phyloP scores from a whole-genome alignment of 495 filamentous ascomycete genomes.

The Aspergillus nanangensis region DNA sequence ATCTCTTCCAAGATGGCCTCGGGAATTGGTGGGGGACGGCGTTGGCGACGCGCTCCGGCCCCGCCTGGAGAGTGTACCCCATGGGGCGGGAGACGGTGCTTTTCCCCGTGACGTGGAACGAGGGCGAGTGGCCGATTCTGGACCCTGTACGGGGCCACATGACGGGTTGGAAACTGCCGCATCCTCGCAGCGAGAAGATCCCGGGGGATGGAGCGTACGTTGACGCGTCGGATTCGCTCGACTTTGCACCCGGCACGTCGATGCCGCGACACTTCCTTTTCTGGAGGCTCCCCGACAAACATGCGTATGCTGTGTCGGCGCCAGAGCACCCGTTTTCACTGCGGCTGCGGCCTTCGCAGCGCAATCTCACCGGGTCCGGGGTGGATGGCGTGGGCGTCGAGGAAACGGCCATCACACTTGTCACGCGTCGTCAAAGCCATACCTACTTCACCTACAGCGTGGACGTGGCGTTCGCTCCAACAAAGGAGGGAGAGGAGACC shows the following conservation, averaged over 20 bases:
- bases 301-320: constrained; percentile 12
- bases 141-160: constrained; percentile 22
- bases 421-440: constrained; percentile 16
- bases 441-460: constrained; percentile 15
- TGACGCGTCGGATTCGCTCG: constrained; percentile 11
- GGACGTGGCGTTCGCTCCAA: constrained; percentile 8
- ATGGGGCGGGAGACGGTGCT: constrained; percentile 57
- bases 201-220: constrained; percentile 9
- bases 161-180: constrained; percentile 13
- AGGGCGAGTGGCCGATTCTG: constrained; percentile 16
- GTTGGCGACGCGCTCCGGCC: constrained; percentile 40
- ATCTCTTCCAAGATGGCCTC: constrained; percentile 34
- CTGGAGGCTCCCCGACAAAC: constrained; percentile 10
- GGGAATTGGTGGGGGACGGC: constrained; percentile 51
- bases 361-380: constrained; percentile 4
- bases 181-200: background rate
- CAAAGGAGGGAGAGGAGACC: constrained; percentile 7
- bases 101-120: constrained; percentile 47
- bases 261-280: constrained; percentile 14
- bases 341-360: constrained; percentile 5
- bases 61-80: constrained; percentile 40
- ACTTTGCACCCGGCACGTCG: constrained; percentile 10
- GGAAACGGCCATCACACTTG: constrained; percentile 7
- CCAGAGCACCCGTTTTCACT: constrained; percentile 9
- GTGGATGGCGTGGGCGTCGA: constrained; percentile 1